Evolutionary conservation across 805 yeast species (phyloP).

Genomic region (Monosporozyma unispora): DNA sequence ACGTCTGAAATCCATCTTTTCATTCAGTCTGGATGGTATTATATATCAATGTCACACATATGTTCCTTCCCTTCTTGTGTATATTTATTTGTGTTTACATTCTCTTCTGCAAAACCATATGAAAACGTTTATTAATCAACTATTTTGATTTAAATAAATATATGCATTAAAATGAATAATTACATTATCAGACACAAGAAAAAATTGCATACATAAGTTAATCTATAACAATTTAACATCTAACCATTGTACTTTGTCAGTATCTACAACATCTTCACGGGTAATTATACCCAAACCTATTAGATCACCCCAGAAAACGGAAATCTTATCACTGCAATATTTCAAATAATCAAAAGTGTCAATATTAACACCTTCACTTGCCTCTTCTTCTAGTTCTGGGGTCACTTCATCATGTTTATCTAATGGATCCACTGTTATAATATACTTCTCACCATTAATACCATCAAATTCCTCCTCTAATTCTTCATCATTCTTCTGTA

Average conservation of each 20-base stretch:
- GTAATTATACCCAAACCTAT: constrained; percentile 47
- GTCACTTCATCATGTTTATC: constrained; percentile 4
- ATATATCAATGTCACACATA: background rate
- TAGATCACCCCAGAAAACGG: constrained; percentile 67
- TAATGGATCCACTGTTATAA: constrained; percentile 20
- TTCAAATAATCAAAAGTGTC: constrained; percentile 72
- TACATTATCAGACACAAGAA: background rate
- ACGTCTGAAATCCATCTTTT: constrained; percentile 19
- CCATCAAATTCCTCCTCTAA: constrained; percentile 38
- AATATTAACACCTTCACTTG: constrained; percentile 32
- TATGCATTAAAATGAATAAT: background rate
- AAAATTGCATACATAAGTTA: background rate
- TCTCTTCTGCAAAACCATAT: background rate
- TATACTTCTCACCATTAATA: constrained; percentile 46
- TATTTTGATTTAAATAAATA: background rate
- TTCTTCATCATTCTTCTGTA: constrained; percentile 19
- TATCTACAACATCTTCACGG: constrained; percentile 14
- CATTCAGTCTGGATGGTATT: too few species aligned
- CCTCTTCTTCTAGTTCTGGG: constrained; percentile 22
- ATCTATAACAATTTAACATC: constrained; percentile 2
- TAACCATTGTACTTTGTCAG: background rate
- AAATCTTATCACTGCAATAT: constrained; percentile 68
- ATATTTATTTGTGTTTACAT: background rate
- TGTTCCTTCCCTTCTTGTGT: background rate
- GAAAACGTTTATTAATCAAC: background rate